Evolutionary conservation across 345 rosid species (phyloP).

Genomic region (Corchorus capsularis): DNA sequence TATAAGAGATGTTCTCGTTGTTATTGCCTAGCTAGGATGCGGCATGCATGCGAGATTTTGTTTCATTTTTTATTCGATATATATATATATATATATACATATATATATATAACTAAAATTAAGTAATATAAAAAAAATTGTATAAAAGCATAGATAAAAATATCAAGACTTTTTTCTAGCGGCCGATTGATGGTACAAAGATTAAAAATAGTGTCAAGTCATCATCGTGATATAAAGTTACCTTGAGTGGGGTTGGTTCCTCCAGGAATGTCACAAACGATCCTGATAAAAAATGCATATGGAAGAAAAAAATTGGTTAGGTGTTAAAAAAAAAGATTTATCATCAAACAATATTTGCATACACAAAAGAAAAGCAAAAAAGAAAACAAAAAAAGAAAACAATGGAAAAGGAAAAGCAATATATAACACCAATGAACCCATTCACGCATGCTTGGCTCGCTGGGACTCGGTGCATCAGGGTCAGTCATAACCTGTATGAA

Average conservation of each 20-base stretch:
- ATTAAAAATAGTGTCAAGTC: no score
- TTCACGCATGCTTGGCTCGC: conserved; percentile 86
- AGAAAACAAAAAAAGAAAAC: not conserved
- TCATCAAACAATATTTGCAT: not conserved
- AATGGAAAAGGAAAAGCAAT: conserved; percentile 20
- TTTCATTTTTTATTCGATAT: no score
- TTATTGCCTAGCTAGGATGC: no score
- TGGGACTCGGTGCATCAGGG: conserved; percentile 95
- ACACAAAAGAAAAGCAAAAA: not conserved
- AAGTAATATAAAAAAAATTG: no score
- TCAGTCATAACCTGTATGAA: conserved; percentile 74
- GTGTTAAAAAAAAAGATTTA: not conserved
- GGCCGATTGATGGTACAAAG: no score
- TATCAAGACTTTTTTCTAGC: no score
- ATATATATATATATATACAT: no score
- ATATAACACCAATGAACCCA: conserved; percentile 69
- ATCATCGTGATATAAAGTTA: conserved; percentile 11
- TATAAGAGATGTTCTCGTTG: no score
- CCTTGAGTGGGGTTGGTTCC: conserved; percentile 69
- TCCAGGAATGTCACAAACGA: conserved; percentile 79
- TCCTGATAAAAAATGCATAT: conserved; percentile 42
- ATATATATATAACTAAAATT: no score
- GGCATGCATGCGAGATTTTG: no score
- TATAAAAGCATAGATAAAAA: no score
- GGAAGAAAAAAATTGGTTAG: not conserved